phyloP scores from a whole-genome alignment of 1,139 yeast species.

The Spathaspora jeffriesii region DNA sequence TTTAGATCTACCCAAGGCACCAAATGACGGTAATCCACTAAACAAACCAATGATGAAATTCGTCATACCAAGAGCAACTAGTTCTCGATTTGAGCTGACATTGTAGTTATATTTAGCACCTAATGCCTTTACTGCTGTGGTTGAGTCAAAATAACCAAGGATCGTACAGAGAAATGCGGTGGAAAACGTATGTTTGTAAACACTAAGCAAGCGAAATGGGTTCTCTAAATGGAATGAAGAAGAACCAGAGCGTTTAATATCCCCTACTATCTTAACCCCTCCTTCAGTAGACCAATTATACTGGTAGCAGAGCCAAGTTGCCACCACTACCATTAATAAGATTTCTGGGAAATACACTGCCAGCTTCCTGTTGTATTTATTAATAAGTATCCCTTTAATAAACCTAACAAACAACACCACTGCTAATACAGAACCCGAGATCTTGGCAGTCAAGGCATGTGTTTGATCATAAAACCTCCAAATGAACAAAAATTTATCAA shows the following conservation, averaged over 20 bases:
- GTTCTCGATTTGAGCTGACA: conserved; percentile 33
- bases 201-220: conserved; percentile 21
- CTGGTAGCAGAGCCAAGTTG: conserved; percentile 25
- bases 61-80: conserved; percentile 32
- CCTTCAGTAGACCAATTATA: conserved; percentile 21
- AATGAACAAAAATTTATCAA: conserved; percentile 23
- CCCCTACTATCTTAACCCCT: conserved; percentile 34
- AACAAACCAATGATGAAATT: conserved; percentile 27
- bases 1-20: conserved; percentile 38
- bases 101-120: conserved; percentile 31
- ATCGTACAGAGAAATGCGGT: conserved; percentile 32
- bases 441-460: conserved; percentile 21
- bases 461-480: conserved; percentile 14
- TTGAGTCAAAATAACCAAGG: conserved; percentile 34
- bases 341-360: conserved; percentile 34
- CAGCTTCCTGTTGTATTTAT: conserved; percentile 15
- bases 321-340: conserved; percentile 28
- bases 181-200: conserved; percentile 25
- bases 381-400: conserved; percentile 19
- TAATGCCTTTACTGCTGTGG: conserved; percentile 33
- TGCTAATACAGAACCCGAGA: conserved; percentile 22
- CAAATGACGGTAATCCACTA: conserved; percentile 36
- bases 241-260: conserved; percentile 14
- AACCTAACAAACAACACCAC: conserved; percentile 22
- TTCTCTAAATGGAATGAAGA: conserved; percentile 17